Conservation (phyloP, 2,329 filamentous ascomycete genomes). For the Parastagonospora nodorum region DNA sequence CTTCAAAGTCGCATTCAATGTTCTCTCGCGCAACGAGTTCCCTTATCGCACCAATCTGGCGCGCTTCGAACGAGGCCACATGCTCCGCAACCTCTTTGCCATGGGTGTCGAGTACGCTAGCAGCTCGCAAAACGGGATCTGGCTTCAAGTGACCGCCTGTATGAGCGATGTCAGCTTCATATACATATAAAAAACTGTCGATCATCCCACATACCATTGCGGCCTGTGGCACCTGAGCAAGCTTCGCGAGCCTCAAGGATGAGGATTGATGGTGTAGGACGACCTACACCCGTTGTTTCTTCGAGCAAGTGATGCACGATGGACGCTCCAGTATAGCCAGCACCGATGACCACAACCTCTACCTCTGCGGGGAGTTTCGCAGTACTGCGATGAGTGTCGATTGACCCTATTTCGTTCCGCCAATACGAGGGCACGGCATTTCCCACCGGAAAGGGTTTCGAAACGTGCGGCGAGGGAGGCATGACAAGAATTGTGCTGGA, state of each 20-base stretch:
- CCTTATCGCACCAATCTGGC: conserved; percentile 11
- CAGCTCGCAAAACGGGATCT: conserved; percentile 42
- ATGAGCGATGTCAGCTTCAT: not conserved
- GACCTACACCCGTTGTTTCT: not conserved
- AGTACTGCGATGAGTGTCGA: conserved; percentile 18
- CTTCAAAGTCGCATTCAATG: conserved; percentile 17
- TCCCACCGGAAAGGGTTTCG: conserved; percentile 5
- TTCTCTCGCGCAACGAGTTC: conserved; percentile 11
- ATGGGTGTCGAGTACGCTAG: conserved; percentile 10
- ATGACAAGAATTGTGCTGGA: no score
- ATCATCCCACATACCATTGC: conserved; percentile 52
- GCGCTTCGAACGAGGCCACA: conserved; percentile 16
- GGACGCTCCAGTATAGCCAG: conserved; percentile 17
- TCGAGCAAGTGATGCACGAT: conserved; percentile 15
- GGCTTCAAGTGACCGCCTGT: conserved; percentile 28
- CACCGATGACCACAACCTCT: conserved; percentile 16
- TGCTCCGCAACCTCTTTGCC: conserved; percentile 14
- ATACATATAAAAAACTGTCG: not conserved
- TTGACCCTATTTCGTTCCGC: conserved; percentile 5
- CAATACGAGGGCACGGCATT: conserved; percentile 11
- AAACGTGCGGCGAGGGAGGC: no score
- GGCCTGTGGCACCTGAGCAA: conserved; percentile 59
- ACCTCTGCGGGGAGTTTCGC: conserved; percentile 1
- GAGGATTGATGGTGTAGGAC: conserved; percentile 13
- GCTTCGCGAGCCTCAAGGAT: conserved; percentile 56